Evolutionary conservation across 148 eudicot species (phyloP).

Genomic region (Fagopyrum homotropicum): DNA sequence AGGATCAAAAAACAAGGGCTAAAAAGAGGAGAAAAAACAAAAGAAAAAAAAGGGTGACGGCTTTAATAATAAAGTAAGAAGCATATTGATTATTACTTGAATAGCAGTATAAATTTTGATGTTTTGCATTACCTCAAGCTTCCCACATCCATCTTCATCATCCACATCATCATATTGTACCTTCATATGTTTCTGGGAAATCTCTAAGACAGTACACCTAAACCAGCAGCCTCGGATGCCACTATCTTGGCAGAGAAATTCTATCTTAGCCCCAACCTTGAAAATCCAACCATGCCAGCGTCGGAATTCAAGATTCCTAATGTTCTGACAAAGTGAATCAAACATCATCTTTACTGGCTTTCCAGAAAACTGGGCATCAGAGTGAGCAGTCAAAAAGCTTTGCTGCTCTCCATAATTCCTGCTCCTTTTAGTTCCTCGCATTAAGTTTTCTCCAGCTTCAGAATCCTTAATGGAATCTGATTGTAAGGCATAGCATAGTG

Average conservation of each 20-base stretch:
- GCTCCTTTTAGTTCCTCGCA: constrained; percentile 57
- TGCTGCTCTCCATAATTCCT: constrained; percentile 42
- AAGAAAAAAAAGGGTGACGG: no score
- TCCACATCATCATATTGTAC: constrained; percentile 70
- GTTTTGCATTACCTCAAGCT: constrained; percentile 57
- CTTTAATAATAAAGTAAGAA: not conserved
- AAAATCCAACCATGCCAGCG: constrained; percentile 28
- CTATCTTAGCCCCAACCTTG: constrained; percentile 57
- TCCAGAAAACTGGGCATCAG: constrained; percentile 14
- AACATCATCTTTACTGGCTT: constrained; percentile 18
- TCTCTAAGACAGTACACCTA: constrained; percentile 65
- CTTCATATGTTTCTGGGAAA: constrained; percentile 55
- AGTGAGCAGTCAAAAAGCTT: constrained; percentile 20
- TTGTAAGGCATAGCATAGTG: constrained; percentile 16
- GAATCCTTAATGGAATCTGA: constrained; percentile 36
- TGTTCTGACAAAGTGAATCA: constrained; percentile 27
- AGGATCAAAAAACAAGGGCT: no score
- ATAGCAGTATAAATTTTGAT: no score
- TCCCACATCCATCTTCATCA: constrained; percentile 70
- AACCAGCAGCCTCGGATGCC: constrained; percentile 99
- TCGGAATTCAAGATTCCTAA: constrained; percentile 35
- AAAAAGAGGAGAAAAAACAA: no score
- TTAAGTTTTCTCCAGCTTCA: constrained; percentile 39
- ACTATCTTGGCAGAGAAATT: constrained; percentile 85
- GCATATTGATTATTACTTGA: not conserved